Evolutionary conservation across 352 stramenopile genomes (phyloP), one percentile per base, ranked within the genome.

Genomic region (Phytopythium mirpurense): DNA sequence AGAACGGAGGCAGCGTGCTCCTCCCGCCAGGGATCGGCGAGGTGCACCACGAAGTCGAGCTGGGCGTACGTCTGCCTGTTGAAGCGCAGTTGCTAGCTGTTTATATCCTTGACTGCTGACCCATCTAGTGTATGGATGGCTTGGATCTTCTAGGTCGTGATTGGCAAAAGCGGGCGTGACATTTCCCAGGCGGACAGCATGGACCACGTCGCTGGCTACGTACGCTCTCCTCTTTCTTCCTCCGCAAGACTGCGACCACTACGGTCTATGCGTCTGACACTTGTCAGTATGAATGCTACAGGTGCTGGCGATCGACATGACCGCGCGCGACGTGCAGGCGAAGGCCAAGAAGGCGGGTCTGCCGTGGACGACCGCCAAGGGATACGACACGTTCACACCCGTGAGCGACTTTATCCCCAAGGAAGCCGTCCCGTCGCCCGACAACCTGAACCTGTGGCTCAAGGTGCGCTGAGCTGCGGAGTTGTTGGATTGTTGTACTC

Each of bases 31-130:
- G 71, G 18, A 86, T 90, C 29, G 81, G 80, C 8, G 72, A 80
- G 26, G 79, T 94, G 44, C 83, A 94, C 41, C 79, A 94, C 64
- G 83, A 94, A 71, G 81, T 94, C 32, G 83, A 94, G 44, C 72
- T 94, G 18, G 83, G 79, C 24, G 76, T 88, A 59, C 26, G 71
- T 70, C 12, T n/a, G 21, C 36, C n/a, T 32, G 29, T 32, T 9
- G 29, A 9, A 32, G 29, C 29, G 29, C 29, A 32, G 29, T n/a
- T n/a, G n/a, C n/a, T n/a, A n/a, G n/a, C n/a, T n/a, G n/a, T n/a
- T n/a, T n/a, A n/a, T n/a, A n/a, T n/a, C n/a, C n/a, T n/a, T n/a
- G n/a, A n/a, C n/a, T n/a, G n/a, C n/a, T n/a, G n/a, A n/a, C n/a
- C n/a, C n/a, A n/a, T n/a, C n/a, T n/a, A n/a, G n/a, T n/a, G n/a